phyloP scores from a whole-genome alignment of 2,329 filamentous ascomycete genomes.

The Monascus ruber region DNA sequence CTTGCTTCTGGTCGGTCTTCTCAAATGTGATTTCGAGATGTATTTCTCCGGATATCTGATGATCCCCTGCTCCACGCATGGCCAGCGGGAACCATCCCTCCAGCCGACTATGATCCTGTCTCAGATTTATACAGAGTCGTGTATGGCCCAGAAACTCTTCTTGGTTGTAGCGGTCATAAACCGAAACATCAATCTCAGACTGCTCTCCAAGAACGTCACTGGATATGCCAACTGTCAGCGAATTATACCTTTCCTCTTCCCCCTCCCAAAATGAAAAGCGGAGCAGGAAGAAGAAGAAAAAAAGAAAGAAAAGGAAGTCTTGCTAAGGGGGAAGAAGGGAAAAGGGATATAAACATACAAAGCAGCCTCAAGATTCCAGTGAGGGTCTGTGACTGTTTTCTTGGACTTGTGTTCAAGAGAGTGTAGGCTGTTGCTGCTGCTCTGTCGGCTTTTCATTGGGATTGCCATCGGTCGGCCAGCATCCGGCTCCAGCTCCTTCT shows the following conservation, averaged over 20 bases:
- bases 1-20: conserved; percentile 76
- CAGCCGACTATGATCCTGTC: conserved; percentile 58
- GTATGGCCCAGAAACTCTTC: conserved; percentile 91
- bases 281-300: conserved; percentile 10
- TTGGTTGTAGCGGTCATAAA: conserved; percentile 76
- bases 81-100: conserved; percentile 78
- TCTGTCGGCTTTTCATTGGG: conserved; percentile 92
- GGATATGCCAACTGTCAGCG: neutral
- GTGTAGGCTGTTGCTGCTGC: conserved; percentile 76
- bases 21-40: conserved; percentile 80
- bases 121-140: conserved; percentile 60
- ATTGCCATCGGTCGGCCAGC: conserved; percentile 82
- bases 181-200: conserved; percentile 80
- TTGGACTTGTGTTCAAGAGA: conserved; percentile 44
- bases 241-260: too few species aligned
- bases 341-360: conserved; percentile 55
- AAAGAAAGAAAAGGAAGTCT: neutral
- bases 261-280: too few species aligned
- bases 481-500: conserved; percentile 61
- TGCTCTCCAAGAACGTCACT: conserved; percentile 91
- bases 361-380: conserved; percentile 89
- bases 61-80: conserved; percentile 67
- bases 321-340: too few species aligned
- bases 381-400: conserved; percentile 65
- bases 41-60: conserved; percentile 71